Evolutionary conservation across 192 early-diverging fungal species (phyloP).

Genomic region (Linnemannia schmuckeri): DNA sequence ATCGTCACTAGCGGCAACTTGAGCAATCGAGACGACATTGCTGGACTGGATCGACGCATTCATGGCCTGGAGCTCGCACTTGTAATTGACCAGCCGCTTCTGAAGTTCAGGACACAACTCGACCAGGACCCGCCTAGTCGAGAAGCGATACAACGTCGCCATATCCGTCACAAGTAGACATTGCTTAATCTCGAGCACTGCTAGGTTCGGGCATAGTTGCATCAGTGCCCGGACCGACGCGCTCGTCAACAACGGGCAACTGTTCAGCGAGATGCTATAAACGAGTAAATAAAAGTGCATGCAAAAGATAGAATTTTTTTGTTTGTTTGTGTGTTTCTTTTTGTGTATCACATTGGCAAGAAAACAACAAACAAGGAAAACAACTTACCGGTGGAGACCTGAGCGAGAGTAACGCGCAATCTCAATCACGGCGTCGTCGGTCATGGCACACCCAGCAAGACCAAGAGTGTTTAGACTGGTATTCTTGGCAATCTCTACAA

Average conservation of each 20-base stretch:
- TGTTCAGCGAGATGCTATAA: constrained; percentile 60
- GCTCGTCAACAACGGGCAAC: constrained; percentile 60
- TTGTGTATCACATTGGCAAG: too few relatives aligned
- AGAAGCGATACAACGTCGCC: constrained; percentile 61
- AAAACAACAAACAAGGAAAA: not conserved
- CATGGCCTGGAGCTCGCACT: constrained; percentile 54
- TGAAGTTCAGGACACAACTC: constrained; percentile 63
- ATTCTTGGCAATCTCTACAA: constrained; percentile 60
- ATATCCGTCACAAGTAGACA: constrained; percentile 64
- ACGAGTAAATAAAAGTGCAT: not conserved
- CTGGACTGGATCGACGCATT: constrained; percentile 60
- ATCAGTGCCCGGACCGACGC: constrained; percentile 60
- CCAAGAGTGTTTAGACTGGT: constrained; percentile 60
- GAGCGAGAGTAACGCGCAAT: constrained; percentile 51
- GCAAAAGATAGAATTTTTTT: not conserved
- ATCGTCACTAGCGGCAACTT: not conserved
- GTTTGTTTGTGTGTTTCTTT: not conserved
- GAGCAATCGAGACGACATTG: constrained; percentile 17
- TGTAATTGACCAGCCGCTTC: constrained; percentile 55
- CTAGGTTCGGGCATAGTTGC: constrained; percentile 59
- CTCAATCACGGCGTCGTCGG: constrained; percentile 60
- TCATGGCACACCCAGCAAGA: constrained; percentile 64
- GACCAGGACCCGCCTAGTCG: constrained; percentile 58
- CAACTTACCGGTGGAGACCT: constrained; percentile 54
- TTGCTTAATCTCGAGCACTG: constrained; percentile 67